These are phyloP conservation scores for Metschnikowia shivogae DNA, from an alignment of 805 yeast species.

Conservation along the genomic window DNA sequence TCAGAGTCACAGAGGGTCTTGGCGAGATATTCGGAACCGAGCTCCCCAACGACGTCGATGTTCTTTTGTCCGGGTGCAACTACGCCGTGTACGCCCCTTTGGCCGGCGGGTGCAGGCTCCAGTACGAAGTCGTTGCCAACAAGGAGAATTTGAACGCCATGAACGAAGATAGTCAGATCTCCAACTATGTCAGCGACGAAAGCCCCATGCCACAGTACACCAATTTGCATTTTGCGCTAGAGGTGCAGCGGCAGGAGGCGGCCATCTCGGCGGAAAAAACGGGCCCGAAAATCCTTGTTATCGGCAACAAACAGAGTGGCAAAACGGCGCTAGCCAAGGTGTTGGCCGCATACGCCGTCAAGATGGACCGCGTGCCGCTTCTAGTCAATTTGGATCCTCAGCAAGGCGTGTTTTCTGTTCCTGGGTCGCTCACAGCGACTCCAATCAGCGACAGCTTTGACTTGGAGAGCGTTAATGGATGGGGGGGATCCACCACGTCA, in stretches of 20 bases:
- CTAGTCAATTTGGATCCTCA: conserved; percentile 77
- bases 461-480: conserved; percentile 66
- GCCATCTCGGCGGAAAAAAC: conserved; percentile 30
- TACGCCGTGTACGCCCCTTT: conserved; percentile 37
- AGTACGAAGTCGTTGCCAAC: conserved; percentile 35
- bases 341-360: conserved; percentile 70
- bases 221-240: conserved; percentile 73
- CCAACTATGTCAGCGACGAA: conserved; percentile 69
- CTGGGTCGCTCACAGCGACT: conserved; percentile 82
- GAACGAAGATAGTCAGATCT: conserved; percentile 35
- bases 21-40: conserved; percentile 95
- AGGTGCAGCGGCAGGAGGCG: conserved; percentile 42
- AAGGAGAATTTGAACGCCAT: conserved; percentile 23
- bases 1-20: conserved; percentile 58
- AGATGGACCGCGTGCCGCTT: conserved; percentile 62
- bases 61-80: conserved; percentile 36
- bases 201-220: conserved; percentile 60
- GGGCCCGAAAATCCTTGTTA: conserved; percentile 60
- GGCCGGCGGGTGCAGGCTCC: conserved; percentile 61
- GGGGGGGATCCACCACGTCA: conserved; percentile 66
- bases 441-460: conserved; percentile 79
- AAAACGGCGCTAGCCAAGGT: conserved; percentile 73
- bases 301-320: conserved; percentile 74
- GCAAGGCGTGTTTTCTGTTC: conserved; percentile 65
- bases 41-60: conserved; percentile 62